Evolutionary conservation across 2,329 filamentous ascomycete genomes (phyloP), one percentile per base, ranked within the genome.

Genomic region (Gnomoniopsis smithogilvyi): DNA sequence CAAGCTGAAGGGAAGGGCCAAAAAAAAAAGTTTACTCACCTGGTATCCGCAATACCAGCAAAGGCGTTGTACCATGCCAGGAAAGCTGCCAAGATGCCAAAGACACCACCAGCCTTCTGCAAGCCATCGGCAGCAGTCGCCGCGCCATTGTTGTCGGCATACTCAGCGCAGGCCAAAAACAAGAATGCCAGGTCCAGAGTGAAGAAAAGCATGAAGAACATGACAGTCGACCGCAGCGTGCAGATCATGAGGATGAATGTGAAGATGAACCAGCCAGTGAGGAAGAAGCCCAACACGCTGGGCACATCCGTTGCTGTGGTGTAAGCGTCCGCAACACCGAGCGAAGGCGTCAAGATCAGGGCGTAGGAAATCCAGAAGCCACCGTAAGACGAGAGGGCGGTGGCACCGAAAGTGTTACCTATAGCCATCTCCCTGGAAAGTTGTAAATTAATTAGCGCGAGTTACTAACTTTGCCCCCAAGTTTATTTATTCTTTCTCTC

Each of bases 321-420:
- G 65, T 86, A 86, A 3, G 78, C 80, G 41, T 72, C 72, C 21
- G 78, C 74, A 0, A 65, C 50, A 33, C 70, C 72, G 10, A 77
- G 71, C 59, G 81, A 70, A 1, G 84, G 90, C 2, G 88, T 91
- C 62, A 90, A 74, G 56, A 93, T 80, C 67, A 93, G 87, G 63
- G 79, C 90, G 67, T 91, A 89, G 14, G 83, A 79, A 68, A 94
- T 83, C 91, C 91, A 94, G 81, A 94, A 94, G 63, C 90, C 90
- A 66, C 91, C 90, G 69, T 91, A 94, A 0, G 90, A 93, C 11
- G 89, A 90, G 59, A 94, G 77, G 21, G 90, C 89, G 24, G 90
- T 93, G 54, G 89, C 90, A 80, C 90, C 90, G 65, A 94, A 93
- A 12, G 91, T 94, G 80, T 94, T 94, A 59, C 90, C 90, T n/a